Base-by-base conservation (phyloP, 129 eudicot genomes). In the Oenanthe sinensis region DNA sequence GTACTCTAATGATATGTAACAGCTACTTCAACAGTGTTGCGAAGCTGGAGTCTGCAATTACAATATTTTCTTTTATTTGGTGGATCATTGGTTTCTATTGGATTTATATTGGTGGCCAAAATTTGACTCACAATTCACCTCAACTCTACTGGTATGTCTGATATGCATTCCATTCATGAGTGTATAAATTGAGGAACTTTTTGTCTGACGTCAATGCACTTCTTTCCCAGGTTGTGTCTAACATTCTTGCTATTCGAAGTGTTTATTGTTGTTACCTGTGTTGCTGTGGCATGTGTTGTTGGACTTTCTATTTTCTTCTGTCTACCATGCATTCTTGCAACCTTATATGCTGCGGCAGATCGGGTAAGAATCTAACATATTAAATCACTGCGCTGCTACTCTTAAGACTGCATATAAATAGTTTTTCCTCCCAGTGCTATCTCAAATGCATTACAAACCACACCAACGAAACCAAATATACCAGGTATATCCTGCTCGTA, bases 81-180 rank as follows among this genome's bases (percentile, higher is more conserved):
- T 96, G 97, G 99, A 89, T 92, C 79, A 88, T 90, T 86, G 99
- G 99, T 73, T 92, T 92, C 84, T 90, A 90, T 79, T 96, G 99
- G 97, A 87, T 92, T 74, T 89, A 92, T 80, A 82, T 90, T 60
- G 97, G 90, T 71, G 97, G 97, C 76, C 79, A 78, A 60, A 77
- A 39, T 49, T 85, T 96, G 85, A 79, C 86, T 78, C 74, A 52
- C 19, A 90, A 87, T 75, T 86, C 97, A 43, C 99, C 97, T 82
- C 93, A 86, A 79, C 90, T 96, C 78, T 96, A 92, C 83, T 96
- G 99, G 99, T 96, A 78, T 80, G 91, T 80, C 70, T 76, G 42
- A 74, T 49, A 74, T 44, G 11, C 43, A 55, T 22, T 70, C 42
- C 52, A 54, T 14, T 76, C 16, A 4, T 37, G 28, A 37, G 55